Base-by-base conservation (phyloP, 164 flowering plant genomes). In the Vitis riparia region DNA sequence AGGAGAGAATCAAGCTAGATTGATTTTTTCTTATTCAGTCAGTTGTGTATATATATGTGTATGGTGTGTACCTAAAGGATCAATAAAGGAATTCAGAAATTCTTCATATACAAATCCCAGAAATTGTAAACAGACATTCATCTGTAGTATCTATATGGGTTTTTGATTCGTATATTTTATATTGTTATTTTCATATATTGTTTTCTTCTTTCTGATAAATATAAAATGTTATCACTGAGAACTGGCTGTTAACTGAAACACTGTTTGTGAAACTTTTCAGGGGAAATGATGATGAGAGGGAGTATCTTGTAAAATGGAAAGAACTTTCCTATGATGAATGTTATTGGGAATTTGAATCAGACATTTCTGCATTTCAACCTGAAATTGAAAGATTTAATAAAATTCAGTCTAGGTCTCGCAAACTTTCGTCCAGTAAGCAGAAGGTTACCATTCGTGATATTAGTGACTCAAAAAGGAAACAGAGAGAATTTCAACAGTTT, bases 321-420 rank as follows among this genome's bases (percentile, higher is more conserved):
- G 98, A 93, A 67, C 97, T 96, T 71, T 9, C 81, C 4, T 93
- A 96, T 79, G 98, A 96, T 73, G 98, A 96, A 75, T 93, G 98
- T 56, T 88, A 81, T 55, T 96, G 99, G 99, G 99, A 96, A 75
- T 75, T 74, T 74, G 97, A 87, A 66, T 84, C 92, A 3, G 97
- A 93, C 66, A 89, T 96, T 65, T 86, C 95, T 72, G 84, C 97
- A 15, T 96, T 93, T 78, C 89, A 83, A 69, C 78, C 84, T 69
- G 95, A 96, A 82, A 89, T 96, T 49, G 94, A 89, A 70, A 92
- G 73, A 68, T 96, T 84, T 74, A 56, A 89, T 12, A 79, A 49
- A 78, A 76, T 88, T 51, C 86, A 85, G 76, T 83, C 94, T 19
- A 81, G 87, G 72, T 66, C 76, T 59, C 74, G 70, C 48, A 88